Percentiles rank a stretch among this genome's conserved stretches.
These are phyloP conservation scores for Pouteria campechiana DNA, from an alignment of 179 eudicot species.

Conservation along the genomic window DNA sequence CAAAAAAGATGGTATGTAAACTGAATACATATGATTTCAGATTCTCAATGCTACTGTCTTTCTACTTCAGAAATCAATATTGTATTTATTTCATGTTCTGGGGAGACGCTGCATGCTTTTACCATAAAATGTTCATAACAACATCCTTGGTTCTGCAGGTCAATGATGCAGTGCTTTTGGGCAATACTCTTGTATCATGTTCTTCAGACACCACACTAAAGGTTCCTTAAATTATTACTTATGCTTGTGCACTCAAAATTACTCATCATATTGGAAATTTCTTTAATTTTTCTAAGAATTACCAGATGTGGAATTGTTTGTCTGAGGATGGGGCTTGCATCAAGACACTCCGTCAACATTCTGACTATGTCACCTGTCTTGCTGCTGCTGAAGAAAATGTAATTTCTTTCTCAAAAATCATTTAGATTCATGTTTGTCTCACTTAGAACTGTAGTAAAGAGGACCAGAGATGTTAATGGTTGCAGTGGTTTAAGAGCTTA, in stretches of 20 bases:
- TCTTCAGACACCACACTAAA: slow-evolving; percentile 92
- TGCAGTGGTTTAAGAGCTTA: no score
- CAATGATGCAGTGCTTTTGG: slow-evolving; percentile 81
- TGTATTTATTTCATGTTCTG: no score
- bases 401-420: slow-evolving; percentile 15
- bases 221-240: slow-evolving; percentile 24
- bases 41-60: background rate
- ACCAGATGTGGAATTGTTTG: slow-evolving; percentile 79
- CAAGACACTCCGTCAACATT: slow-evolving; percentile 84
- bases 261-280: background rate
- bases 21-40: no score
- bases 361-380: slow-evolving; percentile 93
- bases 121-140: no score
- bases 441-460: background rate
- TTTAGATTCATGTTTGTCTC: no score
- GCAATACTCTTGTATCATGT: slow-evolving; percentile 88
- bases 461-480: background rate
- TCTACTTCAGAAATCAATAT: no score
- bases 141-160: slow-evolving; percentile 41
- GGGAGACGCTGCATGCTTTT: no score
- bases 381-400: slow-evolving; percentile 89
- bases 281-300: slow-evolving; percentile 6
- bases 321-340: slow-evolving; percentile 75
- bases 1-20: no score
- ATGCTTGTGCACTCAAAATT: background rate